Evolutionary conservation across 257 asterid genomes (phyloP).

Genomic region (Vinca minor): DNA sequence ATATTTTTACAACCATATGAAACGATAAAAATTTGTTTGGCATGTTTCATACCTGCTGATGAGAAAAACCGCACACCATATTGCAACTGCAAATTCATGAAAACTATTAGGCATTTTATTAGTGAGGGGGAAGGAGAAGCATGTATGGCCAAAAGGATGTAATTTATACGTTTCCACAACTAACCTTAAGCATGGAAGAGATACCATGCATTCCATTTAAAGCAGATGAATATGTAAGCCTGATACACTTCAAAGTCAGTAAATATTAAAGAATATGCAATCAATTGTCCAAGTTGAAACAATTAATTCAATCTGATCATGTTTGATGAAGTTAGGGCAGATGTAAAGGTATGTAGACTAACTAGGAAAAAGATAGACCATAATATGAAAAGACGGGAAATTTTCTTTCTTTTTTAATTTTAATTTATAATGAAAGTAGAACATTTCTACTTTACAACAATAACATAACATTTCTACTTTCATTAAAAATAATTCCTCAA

Average conservation of each 20-base stretch:
- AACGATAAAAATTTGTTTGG: constrained; percentile 10
- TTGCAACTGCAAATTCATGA: constrained; percentile 50
- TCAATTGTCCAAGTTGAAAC: constrained; percentile 6
- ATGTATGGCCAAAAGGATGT: constrained; percentile 9
- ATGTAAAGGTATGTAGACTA: not conserved
- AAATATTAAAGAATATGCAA: constrained; percentile 7
- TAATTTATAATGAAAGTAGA: no score
- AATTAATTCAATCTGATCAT: not conserved
- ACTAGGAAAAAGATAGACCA: not conserved
- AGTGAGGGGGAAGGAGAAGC: constrained; percentile 1
- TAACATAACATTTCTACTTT: no score
- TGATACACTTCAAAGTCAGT: constrained; percentile 36
- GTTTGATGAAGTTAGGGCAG: not conserved
- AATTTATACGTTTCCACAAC: constrained; percentile 15
- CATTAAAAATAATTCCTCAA: not conserved
- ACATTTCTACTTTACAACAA: no score
- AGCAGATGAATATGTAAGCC: constrained; percentile 41
- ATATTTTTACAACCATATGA: constrained; percentile 2
- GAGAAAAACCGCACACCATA: constrained; percentile 56
- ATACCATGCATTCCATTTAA: constrained; percentile 35
- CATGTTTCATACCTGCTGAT: constrained; percentile 50
- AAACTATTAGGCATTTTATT: constrained; percentile 20
- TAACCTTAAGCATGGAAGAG: constrained; percentile 55
- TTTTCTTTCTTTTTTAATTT: no score
- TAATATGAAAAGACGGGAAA: constrained; percentile 1